A percentile compares a stretch with the other conserved stretches of the same genome.
phyloP scores from a whole-genome alignment of 352 stramenopile species.

The Phytophthora multivora region DNA sequence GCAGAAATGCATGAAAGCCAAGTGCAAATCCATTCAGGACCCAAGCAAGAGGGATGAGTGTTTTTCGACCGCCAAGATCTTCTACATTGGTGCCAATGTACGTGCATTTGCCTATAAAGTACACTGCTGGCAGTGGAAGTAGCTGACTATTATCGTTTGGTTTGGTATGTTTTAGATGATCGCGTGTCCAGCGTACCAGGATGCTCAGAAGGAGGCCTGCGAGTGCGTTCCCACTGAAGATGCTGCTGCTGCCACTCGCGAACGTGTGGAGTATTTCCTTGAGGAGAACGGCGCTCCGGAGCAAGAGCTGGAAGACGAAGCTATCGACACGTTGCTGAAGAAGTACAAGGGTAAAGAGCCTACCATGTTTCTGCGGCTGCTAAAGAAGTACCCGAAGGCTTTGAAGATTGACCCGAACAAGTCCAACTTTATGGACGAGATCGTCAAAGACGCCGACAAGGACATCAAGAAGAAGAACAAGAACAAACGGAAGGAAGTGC shows the following conservation, averaged over 20 bases:
- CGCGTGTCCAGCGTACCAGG: slow-evolving; percentile 68
- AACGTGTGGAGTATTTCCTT: slow-evolving; percentile 69
- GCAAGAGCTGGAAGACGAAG: slow-evolving; percentile 39
- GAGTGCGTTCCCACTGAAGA: slow-evolving; percentile 48
- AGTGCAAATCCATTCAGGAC: slow-evolving; percentile 39
- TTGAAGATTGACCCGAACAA: slow-evolving; percentile 53
- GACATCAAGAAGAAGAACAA: slow-evolving; percentile 28
- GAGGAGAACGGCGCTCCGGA: slow-evolving; percentile 40
- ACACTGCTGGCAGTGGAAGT: too few species aligned
- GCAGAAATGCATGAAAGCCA: slow-evolving; percentile 74
- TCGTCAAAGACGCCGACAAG: slow-evolving; percentile 32
- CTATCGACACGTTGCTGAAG: slow-evolving; percentile 52
- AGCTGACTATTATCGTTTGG: too few species aligned
- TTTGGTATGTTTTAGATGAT: slow-evolving; percentile 45
- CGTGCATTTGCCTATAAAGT: background rate
- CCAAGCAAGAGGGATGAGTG: slow-evolving; percentile 46
- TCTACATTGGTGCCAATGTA: slow-evolving; percentile 64
- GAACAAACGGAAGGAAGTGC: slow-evolving; percentile 22
- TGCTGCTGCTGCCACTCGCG: slow-evolving; percentile 32
- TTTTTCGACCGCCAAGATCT: slow-evolving; percentile 66
- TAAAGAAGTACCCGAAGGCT: slow-evolving; percentile 65
- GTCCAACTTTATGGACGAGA: slow-evolving; percentile 64
- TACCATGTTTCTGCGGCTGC: slow-evolving; percentile 65
- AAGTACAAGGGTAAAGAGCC: slow-evolving; percentile 74
- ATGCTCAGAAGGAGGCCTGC: slow-evolving; percentile 74